Base-by-base conservation (phyloP, 83 land plant species). In the Isoetes engelmannii region DNA sequence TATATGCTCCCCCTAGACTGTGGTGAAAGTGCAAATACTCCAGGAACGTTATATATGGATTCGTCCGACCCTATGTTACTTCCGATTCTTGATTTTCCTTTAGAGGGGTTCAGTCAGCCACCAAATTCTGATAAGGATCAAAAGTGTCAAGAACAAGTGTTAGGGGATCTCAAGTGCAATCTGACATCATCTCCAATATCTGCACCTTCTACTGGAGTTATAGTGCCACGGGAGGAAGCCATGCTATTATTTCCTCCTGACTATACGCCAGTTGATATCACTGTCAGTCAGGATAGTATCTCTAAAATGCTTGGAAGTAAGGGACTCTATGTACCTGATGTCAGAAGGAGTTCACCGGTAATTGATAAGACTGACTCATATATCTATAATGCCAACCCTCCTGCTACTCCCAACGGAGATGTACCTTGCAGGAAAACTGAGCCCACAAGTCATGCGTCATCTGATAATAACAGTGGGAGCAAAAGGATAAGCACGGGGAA, bases 181-280 rank as follows among this genome's bases (percentile, higher is more conserved):
- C 68, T 48, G 68, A 72, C 42, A 69, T 59, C 20, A 43, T 70
- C 74, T 47, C 67, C 72, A 20, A 69, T 73, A 7, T 47, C 69
- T 47, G 65, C 81, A 50, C 56, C 69, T 13, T 78, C 81, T 15
- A 82, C 82, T 65, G 78, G 82, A 72, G 87, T 84, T 13, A 72
- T 84, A 69, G 54, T 87, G 43, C 61, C 83, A 4, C 87, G 87
- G 78, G 80, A 81, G 48, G 98, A 92, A 73, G 95, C 95, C 12
- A 75, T 84, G 72, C 45, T 92, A 74, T 84, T 89, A 53, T 84
- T 89, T 81, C 86, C 98, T 68, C 82, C 95, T 9, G 95, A 87
- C 51, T 92, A 82, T 82, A 83, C 89, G 67, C 87, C 98, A 5
- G 87, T 92, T 44, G 87, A 87, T 68, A 64, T 84, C 37, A 73